Conservation (phyloP, 164 flowering plant genomes). For the Taxillus chinensis region DNA sequence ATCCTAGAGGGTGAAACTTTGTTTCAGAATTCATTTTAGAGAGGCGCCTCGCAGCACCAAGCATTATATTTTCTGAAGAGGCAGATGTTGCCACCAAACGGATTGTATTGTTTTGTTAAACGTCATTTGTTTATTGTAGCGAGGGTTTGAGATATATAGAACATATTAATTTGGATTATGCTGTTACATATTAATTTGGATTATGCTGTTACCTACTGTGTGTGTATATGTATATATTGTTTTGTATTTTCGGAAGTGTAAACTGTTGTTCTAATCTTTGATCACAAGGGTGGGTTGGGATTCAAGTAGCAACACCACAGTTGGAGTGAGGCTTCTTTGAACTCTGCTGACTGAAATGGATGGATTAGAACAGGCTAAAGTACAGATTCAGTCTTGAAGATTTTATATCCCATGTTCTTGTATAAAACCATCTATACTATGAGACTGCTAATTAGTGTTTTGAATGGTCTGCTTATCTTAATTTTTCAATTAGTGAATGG, state of each 20-base stretch:
- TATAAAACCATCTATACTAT: not conserved
- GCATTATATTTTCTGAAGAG: conserved; percentile 93
- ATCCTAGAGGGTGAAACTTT: conserved; percentile 98
- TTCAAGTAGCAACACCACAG: conserved; percentile 44
- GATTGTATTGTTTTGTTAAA: conserved; percentile 37
- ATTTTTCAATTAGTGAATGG: no score
- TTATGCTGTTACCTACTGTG: no score
- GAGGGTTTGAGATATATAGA: no score
- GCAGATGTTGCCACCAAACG: conserved; percentile 80
- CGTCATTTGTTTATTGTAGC: no score
- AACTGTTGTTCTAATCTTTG: not conserved
- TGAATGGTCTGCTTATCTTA: no score
- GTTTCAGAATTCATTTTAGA: conserved; percentile 72
- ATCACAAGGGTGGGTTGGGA: conserved; percentile 55
- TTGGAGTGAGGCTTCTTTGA: conserved; percentile 92
- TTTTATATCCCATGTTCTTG: not conserved
- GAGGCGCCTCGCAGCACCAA: conserved; percentile 95
- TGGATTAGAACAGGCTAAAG: conserved; percentile 87
- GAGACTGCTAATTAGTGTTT: no score
- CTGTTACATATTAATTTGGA: no score
- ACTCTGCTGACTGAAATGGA: conserved; percentile 97
- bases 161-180: no score
- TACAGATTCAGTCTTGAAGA: conserved; percentile 13
- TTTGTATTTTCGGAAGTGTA: no score
- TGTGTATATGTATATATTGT: no score